Evolutionary conservation across 192 early-diverging fungal species (phyloP), one percentile per base, ranked within the genome.

Genomic region (Diversispora eburnea): DNA sequence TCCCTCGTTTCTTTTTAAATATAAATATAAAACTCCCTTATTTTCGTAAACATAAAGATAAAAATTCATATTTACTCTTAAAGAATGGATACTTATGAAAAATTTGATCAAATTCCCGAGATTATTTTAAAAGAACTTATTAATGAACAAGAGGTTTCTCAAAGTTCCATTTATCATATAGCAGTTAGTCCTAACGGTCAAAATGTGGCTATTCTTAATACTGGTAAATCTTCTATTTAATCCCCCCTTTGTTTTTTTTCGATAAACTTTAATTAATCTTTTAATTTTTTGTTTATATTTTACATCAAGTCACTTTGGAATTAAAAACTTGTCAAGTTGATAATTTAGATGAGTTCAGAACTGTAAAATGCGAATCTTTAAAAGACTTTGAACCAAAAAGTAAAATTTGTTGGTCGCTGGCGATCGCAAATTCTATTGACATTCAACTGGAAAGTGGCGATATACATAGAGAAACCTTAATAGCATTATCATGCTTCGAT

Each of bases 121-220:
- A 33, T 33, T 33, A 33, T 33, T 33, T 33, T 33, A 33, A 33
- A 33, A 33, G 25, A 33, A 1, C 2, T 33, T 33, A 33, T 33
- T 33, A 33, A 33, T 33, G 25, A 33, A 33, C 25, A 33, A 33
- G 25, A 33, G 51, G 9, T 4, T 54, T 17, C 12, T 10, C 13
- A 54, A 54, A 7, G 51, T 63, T 41, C 64, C 8, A 66, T 13
- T 0, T 22, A 48, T 66, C 64, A 66, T 66, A 8, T 66, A 25
- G 64, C 64, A 1, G 9, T 66, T 22, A 66, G 64, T 48, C 64
- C 64, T 20, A 47, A 66, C 22, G 64, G 64, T 22, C 42, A 33
- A 13, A 7, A 66, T 12, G 64, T 66, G 10, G 64, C 20, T 8
- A 66, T 22, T 3, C 48, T 66, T 48, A 66, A 66, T 39, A 22